Conservation (phyloP, 352 stramenopile genomes). For the Vaucheria bursata region DNA sequence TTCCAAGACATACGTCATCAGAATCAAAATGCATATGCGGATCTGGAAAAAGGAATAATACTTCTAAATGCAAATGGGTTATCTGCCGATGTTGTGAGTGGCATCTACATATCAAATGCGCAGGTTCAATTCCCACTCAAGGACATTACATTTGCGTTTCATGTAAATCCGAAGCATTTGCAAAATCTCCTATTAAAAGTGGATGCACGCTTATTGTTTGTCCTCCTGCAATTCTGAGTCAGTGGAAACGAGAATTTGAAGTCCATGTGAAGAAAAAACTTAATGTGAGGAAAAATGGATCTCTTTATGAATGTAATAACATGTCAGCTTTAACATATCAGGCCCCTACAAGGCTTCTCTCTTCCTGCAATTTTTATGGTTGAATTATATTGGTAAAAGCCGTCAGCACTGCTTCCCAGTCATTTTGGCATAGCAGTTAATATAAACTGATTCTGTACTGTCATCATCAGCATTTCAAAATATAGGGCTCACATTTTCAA, state of each 20-base stretch:
- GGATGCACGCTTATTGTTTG: conserved; percentile 71
- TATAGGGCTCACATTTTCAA: too few species aligned
- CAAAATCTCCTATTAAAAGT: not conserved
- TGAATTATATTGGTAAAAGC: too few species aligned
- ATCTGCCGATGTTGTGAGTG: not conserved
- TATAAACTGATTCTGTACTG: too few species aligned
- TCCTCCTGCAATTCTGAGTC: conserved; percentile 64
- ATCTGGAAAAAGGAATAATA: not conserved
- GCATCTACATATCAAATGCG: not conserved
- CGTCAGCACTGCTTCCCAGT: too few species aligned
- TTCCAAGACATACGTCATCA: not conserved
- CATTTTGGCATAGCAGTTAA: too few species aligned
- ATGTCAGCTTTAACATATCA: too few species aligned
- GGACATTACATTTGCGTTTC: not conserved
- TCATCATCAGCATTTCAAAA: too few species aligned
- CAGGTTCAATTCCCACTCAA: not conserved
- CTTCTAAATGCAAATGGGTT: not conserved
- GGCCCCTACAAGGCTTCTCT: too few species aligned
- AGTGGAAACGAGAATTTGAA: conserved; percentile 67
- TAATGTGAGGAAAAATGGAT: too few species aligned
- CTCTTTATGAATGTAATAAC: too few species aligned
- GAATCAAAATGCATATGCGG: not conserved
- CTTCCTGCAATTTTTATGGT: too few species aligned
- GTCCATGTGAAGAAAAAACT: too few species aligned
- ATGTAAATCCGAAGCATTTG: not conserved